Conservation (phyloP, 768 basidiomycete species). For the Amanita thiersii region DNA sequence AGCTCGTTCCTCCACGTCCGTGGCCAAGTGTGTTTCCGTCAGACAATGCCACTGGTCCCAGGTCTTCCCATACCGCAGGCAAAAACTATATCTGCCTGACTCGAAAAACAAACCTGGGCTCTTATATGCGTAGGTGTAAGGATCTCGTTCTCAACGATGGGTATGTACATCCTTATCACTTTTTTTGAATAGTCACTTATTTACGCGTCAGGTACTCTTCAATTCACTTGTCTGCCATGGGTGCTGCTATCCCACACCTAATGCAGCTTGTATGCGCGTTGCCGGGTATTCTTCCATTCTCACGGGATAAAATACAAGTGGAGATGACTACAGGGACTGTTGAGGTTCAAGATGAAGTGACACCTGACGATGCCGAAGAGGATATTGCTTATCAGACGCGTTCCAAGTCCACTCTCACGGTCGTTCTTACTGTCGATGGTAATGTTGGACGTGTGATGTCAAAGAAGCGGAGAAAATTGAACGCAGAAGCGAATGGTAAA, state of each 20-base stretch:
- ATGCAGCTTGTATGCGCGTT: conserved; percentile 62
- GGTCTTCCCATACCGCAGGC: conserved; percentile 70
- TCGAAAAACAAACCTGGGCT: conserved; percentile 63
- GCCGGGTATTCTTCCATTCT: conserved; percentile 63
- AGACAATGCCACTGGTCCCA: conserved; percentile 76
- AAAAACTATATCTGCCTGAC: conserved; percentile 78
- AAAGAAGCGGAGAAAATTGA: conserved; percentile 13
- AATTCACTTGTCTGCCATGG: conserved; percentile 74
- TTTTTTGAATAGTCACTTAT: conserved; percentile 5
- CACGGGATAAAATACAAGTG: conserved; percentile 50
- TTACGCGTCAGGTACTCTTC: conserved; percentile 50
- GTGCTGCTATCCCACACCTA: conserved; percentile 82
- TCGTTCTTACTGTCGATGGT: conserved; percentile 58
- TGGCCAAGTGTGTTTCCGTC: conserved; percentile 69
- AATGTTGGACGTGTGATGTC: conserved; percentile 27
- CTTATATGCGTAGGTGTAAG: conserved; percentile 75
- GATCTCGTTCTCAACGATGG: conserved; percentile 64
- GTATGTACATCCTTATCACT: conserved; percentile 26
- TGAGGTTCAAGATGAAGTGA: conserved; percentile 70
- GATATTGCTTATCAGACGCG: conserved; percentile 58
- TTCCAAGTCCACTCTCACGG: conserved; percentile 59
- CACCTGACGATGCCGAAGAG: conserved; percentile 70
- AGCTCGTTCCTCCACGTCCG: conserved; percentile 66
- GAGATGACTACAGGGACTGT: conserved; percentile 63
- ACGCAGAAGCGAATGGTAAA: not conserved